Base-by-base conservation (phyloP, 352 stramenopile species). In the Phytophthora megakarya region DNA sequence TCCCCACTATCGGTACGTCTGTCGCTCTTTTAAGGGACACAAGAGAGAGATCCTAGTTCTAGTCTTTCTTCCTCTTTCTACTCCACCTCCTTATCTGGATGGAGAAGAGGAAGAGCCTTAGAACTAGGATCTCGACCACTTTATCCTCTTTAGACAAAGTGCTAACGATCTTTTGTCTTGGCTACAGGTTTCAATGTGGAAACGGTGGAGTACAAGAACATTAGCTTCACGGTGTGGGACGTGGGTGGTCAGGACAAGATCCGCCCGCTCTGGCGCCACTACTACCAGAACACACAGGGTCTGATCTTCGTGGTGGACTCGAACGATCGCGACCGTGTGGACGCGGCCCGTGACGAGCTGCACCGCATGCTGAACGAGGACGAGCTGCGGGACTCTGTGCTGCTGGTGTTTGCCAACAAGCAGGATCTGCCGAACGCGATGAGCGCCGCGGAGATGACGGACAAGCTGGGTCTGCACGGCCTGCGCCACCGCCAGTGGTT, bases 151-250 rank as follows among this genome's bases (percentile, higher is more conserved):
- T 15, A 12, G 22, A 18, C 7, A 30, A 3, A 30, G 40, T 3
- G 74, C 39, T 53, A 22, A 63, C 23, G 44, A 37, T 25, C 2
- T 40, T 3, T 30, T 44, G 65, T 51, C 56, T 25, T 44, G 28
- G 55, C 42, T n/a, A n/a, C 52, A 96, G 78, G 87, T 26, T 99
- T 99, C 86, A 99, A 99, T 78, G 97, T 99, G 42, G 98, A 99
- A 84, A 99, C 96, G 61, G 97, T 99, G 50, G 96, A 99, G 82
- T 99, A 99, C 92, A 99, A 99, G 86, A 99, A 99, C 87, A 98
- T 99, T 87, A 98, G 89, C 74, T 99, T 99, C 88, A 99, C 96
- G 64, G 95, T 99, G 56, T 99, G 97, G 97, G 98, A 99, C 84
- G 96, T 99, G 46, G 97, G 98, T 84, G 98, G 98, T 84, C 98